A percentile compares a stretch with the other conserved stretches of the same genome.
phyloP scores from a whole-genome alignment of 1,284 basidiomycete genomes.

The Sphagnurus paluster region DNA sequence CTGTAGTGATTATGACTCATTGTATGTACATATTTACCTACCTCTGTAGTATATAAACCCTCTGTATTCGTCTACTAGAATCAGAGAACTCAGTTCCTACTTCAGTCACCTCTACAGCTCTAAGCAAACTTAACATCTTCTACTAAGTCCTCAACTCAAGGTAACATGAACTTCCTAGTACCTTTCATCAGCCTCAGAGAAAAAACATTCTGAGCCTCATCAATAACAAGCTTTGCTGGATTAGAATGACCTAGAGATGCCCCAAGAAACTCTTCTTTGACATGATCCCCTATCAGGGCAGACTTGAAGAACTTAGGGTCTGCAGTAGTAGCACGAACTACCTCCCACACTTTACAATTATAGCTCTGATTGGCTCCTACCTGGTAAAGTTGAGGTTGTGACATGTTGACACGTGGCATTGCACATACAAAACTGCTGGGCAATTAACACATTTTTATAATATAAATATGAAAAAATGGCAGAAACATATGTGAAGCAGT shows the following conservation, averaged over 20 bases:
- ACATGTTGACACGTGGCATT: not conserved
- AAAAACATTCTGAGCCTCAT: slow-evolving; percentile 5
- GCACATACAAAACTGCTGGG: slow-evolving; percentile 3
- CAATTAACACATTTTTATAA: not conserved
- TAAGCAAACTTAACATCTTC: no score
- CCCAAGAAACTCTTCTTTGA: not conserved
- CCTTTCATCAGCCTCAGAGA: no score
- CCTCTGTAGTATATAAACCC: no score
- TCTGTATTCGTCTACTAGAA: no score
- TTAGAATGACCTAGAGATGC: not conserved
- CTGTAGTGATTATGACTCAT: no score
- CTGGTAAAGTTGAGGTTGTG: slow-evolving; percentile 1
- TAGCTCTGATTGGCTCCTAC: not conserved
- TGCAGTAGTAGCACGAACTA: slow-evolving; percentile 7
- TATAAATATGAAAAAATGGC: not conserved
- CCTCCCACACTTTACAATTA: not conserved
- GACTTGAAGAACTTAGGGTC: slow-evolving; percentile 1
- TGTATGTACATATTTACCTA: no score
- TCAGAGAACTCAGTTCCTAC: no score
- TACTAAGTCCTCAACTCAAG: no score
- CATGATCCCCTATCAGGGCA: not conserved
- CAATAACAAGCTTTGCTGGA: not conserved
- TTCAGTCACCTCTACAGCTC: no score
- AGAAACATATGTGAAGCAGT: not conserved
- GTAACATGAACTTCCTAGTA: no score